These are phyloP conservation scores for Penicillium sp. DNA, from an alignment of 2,329 filamentous ascomycete species.

Conservation along the genomic window DNA sequence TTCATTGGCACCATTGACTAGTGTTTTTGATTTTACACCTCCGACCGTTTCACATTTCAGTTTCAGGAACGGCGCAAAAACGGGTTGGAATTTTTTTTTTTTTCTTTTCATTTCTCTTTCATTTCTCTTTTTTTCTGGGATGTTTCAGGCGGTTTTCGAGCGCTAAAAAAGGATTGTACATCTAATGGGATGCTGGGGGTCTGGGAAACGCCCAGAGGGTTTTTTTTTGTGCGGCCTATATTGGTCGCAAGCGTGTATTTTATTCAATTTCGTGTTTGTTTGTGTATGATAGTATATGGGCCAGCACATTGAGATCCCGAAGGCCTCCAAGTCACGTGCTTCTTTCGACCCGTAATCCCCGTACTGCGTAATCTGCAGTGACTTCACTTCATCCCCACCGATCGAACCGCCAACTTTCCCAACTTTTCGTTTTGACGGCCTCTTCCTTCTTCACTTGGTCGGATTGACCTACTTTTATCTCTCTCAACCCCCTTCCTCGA, in stretches of 20 bases:
- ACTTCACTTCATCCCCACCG: conserved; percentile 1
- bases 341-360: not conserved
- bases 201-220: not conserved
- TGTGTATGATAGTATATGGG: conserved; percentile 19
- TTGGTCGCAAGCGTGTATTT: conserved; percentile 13
- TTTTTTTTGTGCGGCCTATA: not conserved
- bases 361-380: not conserved
- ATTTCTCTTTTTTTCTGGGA: conserved; percentile 3
- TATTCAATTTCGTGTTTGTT: conserved; percentile 7
- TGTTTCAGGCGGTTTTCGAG: conserved; percentile 2
- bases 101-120: conserved; percentile 2
- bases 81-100: not conserved
- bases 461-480: not conserved
- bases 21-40: not conserved
- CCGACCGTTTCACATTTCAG: not conserved
- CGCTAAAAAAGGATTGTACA: conserved; percentile 15
- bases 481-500: not conserved
- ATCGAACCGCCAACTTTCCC: not conserved
- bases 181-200: conserved; percentile 10
- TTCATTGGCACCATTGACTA: conserved; percentile 1
- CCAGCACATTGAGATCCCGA: conserved; percentile 7
- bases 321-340: conserved; percentile 9
- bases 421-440: not conserved
- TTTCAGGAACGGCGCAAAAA: not conserved
- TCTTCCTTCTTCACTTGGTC: not conserved